These are phyloP conservation scores for Halteria grandinella DNA, from an alignment of 73 alveolate species.

Conservation along the genomic window DNA sequence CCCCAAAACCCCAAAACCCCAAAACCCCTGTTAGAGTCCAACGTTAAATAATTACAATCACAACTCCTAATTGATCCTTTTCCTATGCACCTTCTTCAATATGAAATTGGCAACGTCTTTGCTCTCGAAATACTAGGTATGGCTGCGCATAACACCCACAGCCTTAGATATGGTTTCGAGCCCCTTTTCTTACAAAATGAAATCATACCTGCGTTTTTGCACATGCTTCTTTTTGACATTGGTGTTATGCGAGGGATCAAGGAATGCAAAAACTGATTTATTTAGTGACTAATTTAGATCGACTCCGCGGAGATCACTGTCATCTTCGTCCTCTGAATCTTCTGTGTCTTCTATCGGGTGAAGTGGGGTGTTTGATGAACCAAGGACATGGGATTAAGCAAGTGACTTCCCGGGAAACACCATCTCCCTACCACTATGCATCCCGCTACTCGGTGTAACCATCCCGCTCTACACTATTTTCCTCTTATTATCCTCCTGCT, in stretches of 20 bases:
- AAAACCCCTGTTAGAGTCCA: too few relatives aligned
- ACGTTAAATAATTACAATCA: too few relatives aligned
- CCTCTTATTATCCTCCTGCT: too few relatives aligned
- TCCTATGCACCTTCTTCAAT: slow-evolving; percentile 38
- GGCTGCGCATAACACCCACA: slow-evolving; percentile 27
- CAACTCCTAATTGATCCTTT: too few relatives aligned
- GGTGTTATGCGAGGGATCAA: too few relatives aligned
- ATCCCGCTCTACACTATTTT: neutral
- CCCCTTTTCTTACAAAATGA: slow-evolving; percentile 33
- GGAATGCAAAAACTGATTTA: neutral
- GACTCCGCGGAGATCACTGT: neutral
- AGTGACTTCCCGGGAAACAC: neutral
- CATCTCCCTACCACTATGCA: neutral
- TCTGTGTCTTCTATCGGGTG: neutral
- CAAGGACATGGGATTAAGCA: neutral
- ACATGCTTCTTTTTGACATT: too few relatives aligned
- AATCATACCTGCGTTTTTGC: slow-evolving; percentile 46
- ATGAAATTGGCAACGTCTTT: slow-evolving; percentile 47
- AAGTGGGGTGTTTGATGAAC: neutral
- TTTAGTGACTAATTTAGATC: neutral
- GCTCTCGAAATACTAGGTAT: slow-evolving; percentile 34
- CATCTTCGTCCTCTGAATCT: neutral
- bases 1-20: too few relatives aligned
- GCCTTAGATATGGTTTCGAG: slow-evolving; percentile 35
- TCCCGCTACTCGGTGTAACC: neutral